Evolutionary conservation across 1,284 basidiomycete genomes (phyloP).

Genomic region (Sporisorium reilianum): DNA sequence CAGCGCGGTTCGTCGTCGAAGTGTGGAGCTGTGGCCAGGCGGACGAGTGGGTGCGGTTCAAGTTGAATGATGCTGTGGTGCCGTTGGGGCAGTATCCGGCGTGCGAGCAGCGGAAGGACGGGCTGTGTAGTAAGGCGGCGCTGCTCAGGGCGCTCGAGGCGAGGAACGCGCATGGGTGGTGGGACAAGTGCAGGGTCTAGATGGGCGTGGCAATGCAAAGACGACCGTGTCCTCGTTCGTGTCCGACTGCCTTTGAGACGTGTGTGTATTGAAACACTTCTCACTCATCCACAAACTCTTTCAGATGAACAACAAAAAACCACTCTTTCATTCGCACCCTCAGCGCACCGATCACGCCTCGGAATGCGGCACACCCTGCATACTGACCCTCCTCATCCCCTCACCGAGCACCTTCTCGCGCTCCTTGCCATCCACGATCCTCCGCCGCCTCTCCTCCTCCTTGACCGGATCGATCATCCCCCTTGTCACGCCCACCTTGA

Average conservation of each 20-base stretch:
- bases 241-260: not conserved
- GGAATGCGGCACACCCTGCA: conserved; percentile 2
- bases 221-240: not conserved
- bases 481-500: conserved; percentile 52
- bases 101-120: conserved; percentile 54
- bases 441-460: conserved; percentile 35
- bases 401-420: conserved; percentile 37
- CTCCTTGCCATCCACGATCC: conserved; percentile 42
- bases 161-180: conserved; percentile 55
- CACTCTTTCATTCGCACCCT: not conserved
- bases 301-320: not conserved
- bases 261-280: not conserved
- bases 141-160: conserved; percentile 45
- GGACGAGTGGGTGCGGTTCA: conserved; percentile 31
- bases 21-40: conserved; percentile 42
- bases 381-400: conserved; percentile 28
- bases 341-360: not conserved
- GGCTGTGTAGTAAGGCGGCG: conserved; percentile 48
- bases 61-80: conserved; percentile 61
- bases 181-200: conserved; percentile 26
- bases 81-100: conserved; percentile 53
- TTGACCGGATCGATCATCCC: conserved; percentile 49
- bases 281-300: not conserved
- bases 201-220: not conserved
- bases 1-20: conserved; percentile 61